Evolutionary conservation across 2,329 filamentous ascomycete genomes (phyloP).

Genomic region (Ascochyta fabae): DNA sequence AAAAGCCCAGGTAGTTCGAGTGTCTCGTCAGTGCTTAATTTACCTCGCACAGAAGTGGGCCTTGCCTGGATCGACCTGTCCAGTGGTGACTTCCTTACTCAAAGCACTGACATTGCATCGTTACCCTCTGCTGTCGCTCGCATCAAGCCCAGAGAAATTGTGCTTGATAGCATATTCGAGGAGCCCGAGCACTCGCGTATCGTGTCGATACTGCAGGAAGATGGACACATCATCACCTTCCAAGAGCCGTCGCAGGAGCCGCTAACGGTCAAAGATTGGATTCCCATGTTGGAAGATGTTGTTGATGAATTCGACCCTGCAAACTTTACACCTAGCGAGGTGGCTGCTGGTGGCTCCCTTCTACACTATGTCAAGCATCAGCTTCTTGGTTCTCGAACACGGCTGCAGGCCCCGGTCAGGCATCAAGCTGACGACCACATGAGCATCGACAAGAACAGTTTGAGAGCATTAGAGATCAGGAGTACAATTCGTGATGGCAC

Average conservation of each 20-base stretch:
- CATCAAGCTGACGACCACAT: conserved; percentile 79
- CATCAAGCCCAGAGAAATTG: conserved; percentile 82
- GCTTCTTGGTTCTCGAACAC: conserved; percentile 77
- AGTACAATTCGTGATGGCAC: conserved; percentile 81
- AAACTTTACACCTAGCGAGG: conserved; percentile 71
- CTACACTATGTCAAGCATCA: conserved; percentile 83
- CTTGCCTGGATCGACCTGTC: conserved; percentile 95
- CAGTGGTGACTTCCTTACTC: conserved; percentile 92
- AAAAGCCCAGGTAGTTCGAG: conserved; percentile 37
- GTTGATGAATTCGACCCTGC: conserved; percentile 61
- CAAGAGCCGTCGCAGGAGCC: conserved; percentile 58
- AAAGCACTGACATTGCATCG: conserved; percentile 71
- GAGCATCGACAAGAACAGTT: conserved; percentile 89
- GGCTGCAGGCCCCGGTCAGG: conserved; percentile 81
- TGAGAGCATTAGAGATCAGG: conserved; percentile 87
- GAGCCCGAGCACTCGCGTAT: conserved; percentile 65
- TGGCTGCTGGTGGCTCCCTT: conserved; percentile 78
- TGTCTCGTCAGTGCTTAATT: conserved; percentile 42
- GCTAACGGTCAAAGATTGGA: conserved; percentile 69
- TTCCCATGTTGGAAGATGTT: conserved; percentile 75
- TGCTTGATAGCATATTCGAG: conserved; percentile 68
- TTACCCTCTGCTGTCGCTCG: conserved; percentile 83
- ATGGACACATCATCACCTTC: conserved; percentile 78
- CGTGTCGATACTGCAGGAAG: conserved; percentile 73
- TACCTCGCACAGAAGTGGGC: conserved; percentile 64